Evolutionary conservation across 345 rosid genomes (phyloP).

Genomic region (Clausena lansium): DNA sequence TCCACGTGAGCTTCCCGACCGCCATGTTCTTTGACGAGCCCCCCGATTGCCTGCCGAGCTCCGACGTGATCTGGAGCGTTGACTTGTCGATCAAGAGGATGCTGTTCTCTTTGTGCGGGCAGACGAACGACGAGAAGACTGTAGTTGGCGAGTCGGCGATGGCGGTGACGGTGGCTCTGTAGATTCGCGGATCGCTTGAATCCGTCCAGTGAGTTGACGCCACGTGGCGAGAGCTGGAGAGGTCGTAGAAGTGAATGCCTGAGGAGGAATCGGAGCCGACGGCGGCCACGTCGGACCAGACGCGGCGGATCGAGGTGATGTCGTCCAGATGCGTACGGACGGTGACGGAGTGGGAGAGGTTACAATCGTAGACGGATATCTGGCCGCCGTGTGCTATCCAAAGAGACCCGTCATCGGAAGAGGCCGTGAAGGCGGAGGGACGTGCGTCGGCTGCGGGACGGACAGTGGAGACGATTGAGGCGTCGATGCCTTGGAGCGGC

Average conservation of each 20-base stretch:
- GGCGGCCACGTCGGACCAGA: slow-evolving; percentile 66
- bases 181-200: slow-evolving; percentile 75
- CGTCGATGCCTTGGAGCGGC: slow-evolving; percentile 69
- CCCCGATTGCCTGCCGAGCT: slow-evolving; percentile 68
- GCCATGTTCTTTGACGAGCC: slow-evolving; percentile 58
- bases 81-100: slow-evolving; percentile 73
- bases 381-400: slow-evolving; percentile 96
- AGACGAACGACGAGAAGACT: slow-evolving; percentile 72
- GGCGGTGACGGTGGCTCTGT: slow-evolving; percentile 67
- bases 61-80: slow-evolving; percentile 60
- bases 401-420: slow-evolving; percentile 59
- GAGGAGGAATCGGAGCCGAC: slow-evolving; percentile 60
- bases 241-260: slow-evolving; percentile 84
- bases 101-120: slow-evolving; percentile 76
- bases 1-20: slow-evolving; percentile 68
- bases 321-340: slow-evolving; percentile 79
- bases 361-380: slow-evolving; percentile 77
- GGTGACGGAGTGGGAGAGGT: slow-evolving; percentile 55
- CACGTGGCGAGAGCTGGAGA: slow-evolving; percentile 52
- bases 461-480: slow-evolving; percentile 59
- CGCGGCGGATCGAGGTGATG: slow-evolving; percentile 58
- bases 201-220: slow-evolving; percentile 82
- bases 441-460: slow-evolving; percentile 65
- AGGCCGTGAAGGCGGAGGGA: slow-evolving; percentile 66
- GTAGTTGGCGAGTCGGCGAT: slow-evolving; percentile 50